Evolutionary conservation across 2,329 filamentous ascomycete genomes (phyloP).

Genomic region (Aspergillus ibericus): DNA sequence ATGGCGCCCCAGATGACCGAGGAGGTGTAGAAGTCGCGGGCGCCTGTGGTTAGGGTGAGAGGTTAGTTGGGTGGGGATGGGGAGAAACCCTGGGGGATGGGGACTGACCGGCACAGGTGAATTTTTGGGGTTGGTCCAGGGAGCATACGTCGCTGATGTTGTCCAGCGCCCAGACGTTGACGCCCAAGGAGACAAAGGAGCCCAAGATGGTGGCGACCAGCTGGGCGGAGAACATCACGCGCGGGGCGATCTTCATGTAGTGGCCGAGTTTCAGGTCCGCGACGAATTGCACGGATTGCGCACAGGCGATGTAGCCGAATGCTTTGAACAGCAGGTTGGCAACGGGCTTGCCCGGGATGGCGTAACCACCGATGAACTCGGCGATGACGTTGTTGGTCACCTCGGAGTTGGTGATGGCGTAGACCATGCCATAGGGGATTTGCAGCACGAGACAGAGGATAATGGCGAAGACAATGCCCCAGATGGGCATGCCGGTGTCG

Average conservation of each 20-base stretch:
- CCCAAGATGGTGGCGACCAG: slow-evolving; percentile 4
- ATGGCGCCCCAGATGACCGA: slow-evolving; percentile 7
- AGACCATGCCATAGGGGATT: slow-evolving; percentile 10
- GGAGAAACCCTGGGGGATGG: not conserved
- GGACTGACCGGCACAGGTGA: slow-evolving; percentile 1
- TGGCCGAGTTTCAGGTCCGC: slow-evolving; percentile 10
- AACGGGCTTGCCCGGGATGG: slow-evolving; percentile 4
- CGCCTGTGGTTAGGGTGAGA: not conserved
- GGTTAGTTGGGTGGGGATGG: not conserved
- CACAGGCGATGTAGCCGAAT: slow-evolving; percentile 8
- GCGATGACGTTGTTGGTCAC: slow-evolving; percentile 10
- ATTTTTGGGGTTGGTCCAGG: not conserved
- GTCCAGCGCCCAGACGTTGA: slow-evolving; percentile 6
- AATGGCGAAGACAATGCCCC: slow-evolving; percentile 9
- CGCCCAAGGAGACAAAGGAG: slow-evolving; percentile 3
- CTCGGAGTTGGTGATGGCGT: slow-evolving; percentile 8
- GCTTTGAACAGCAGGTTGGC: slow-evolving; percentile 8
- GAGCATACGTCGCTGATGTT: slow-evolving; percentile 7
- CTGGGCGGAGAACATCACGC: slow-evolving; percentile 4
- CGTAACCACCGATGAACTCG: slow-evolving; percentile 9
- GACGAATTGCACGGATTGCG: slow-evolving; percentile 8
- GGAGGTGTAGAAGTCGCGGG: slow-evolving; percentile 6
- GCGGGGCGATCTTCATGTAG: slow-evolving; percentile 9
- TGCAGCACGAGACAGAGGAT: not conserved
- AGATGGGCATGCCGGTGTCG: slow-evolving; percentile 6